Base-by-base conservation (phyloP, 2,329 filamentous ascomycete species). In the Fusarium circinatum region DNA sequence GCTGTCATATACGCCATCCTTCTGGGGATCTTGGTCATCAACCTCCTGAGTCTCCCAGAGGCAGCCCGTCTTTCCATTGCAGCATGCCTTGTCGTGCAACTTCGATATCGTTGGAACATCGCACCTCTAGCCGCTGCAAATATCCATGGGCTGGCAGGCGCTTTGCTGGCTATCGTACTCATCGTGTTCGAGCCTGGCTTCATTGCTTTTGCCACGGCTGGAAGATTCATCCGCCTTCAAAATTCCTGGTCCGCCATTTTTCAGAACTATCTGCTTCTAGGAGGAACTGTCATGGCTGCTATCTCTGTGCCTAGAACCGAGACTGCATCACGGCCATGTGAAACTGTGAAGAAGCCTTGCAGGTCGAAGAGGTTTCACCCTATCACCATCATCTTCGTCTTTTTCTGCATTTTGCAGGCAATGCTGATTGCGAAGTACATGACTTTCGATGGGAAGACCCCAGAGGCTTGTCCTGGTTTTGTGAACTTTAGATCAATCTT, bases 401-500 rank as follows among this genome's bases (percentile, higher is more conserved):
- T 65, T 14, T 54, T 65, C 36, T 30, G 47, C 20, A 36, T 65
- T 5, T 22, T 75, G 10, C 76, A 78, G 38, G 42, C n/a, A 13
- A 44, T 69, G n/a, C n/a, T 75, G 26, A 41, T 58, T 24, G 39
- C 39, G n/a, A 64, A 69, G 41, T 70, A 76, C 14, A 14, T 67
- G 4, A 70, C 66, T 20, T 68, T 69, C 20, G 66, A 67, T 15
- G 26, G 44, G 13, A 26, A 36, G 14, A 20, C n/a, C 13, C 20
- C 49, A 5, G 65, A 73, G 24, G 44, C 62, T 22, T 68, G 65
- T 13, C 38, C 68, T 36, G 75, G 73, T 5, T 78, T 77, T 56
- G 54, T 57, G 30, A 78, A 78, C 51, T 76, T 78, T 28, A 41
- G 62, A 4, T 47, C 47, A 15, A 57, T 75, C 5, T 41, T 78